Evolutionary conservation across 2,329 filamentous ascomycete genomes (phyloP).

Genomic region (Fusarium sacchari): DNA sequence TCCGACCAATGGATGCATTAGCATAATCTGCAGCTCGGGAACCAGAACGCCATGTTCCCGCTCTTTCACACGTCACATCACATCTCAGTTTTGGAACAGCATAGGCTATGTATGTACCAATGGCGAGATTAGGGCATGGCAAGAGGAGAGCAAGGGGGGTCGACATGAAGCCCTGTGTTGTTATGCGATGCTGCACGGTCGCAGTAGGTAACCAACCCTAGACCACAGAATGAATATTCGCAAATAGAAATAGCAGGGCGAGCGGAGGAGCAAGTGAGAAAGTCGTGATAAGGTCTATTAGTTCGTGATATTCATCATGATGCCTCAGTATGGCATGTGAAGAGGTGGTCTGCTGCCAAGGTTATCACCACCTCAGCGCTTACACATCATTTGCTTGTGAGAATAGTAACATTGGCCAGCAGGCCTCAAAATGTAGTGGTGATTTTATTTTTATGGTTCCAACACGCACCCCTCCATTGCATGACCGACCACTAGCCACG

Average conservation of each 20-base stretch:
- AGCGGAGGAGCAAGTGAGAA: background rate
- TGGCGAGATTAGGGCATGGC: slow-evolving; percentile 28
- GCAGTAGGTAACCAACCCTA: slow-evolving; percentile 25
- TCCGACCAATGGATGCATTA: slow-evolving; percentile 27
- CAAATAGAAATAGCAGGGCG: background rate
- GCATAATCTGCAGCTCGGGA: slow-evolving; percentile 39
- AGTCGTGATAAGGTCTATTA: background rate
- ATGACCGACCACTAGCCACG: slow-evolving; percentile 31
- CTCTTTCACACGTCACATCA: slow-evolving; percentile 33
- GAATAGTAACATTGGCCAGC: background rate
- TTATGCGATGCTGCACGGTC: slow-evolving; percentile 5
- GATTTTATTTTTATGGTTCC: background rate
- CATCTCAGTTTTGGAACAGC: slow-evolving; percentile 25
- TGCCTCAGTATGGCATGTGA: slow-evolving; percentile 11
- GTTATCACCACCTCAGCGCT: slow-evolving; percentile 15
- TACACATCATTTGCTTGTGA: slow-evolving; percentile 17
- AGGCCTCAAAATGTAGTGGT: slow-evolving; percentile 27
- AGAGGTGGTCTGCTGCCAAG: slow-evolving; percentile 34
- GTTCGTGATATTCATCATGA: slow-evolving; percentile 13
- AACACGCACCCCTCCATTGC: background rate
- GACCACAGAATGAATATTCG: slow-evolving; percentile 27
- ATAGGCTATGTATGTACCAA: slow-evolving; percentile 20
- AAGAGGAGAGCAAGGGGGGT: slow-evolving; percentile 15
- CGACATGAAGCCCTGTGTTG: slow-evolving; percentile 23
- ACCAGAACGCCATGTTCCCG: slow-evolving; percentile 33